Evolutionary conservation across 1,284 basidiomycete species (phyloP).

Genomic region (Cronartium ribicola): DNA sequence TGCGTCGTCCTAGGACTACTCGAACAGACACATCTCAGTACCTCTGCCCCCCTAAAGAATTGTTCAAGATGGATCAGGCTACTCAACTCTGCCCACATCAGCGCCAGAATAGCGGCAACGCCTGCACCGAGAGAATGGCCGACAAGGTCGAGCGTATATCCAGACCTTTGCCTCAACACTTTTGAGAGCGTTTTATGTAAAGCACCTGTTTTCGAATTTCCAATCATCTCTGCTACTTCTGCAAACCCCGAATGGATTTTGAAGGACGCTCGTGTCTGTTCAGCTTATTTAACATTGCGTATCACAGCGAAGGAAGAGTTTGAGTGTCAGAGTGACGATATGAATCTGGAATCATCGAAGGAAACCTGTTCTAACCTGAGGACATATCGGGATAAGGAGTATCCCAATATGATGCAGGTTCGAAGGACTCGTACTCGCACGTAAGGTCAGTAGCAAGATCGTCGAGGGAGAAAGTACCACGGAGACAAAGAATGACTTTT

Average conservation of each 20-base stretch:
- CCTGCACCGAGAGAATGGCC: slow-evolving; percentile 87
- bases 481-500: slow-evolving; percentile 68
- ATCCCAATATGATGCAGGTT: slow-evolving; percentile 41
- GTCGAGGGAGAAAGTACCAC: slow-evolving; percentile 49
- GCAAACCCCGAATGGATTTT: slow-evolving; percentile 15
- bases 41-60: background rate
- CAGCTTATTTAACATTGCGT: background rate
- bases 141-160: slow-evolving; percentile 51
- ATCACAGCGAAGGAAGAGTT: background rate
- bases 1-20: slow-evolving; percentile 13
- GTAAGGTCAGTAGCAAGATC: slow-evolving; percentile 51
- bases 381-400: background rate
- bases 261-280: background rate
- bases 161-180: background rate
- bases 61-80: slow-evolving; percentile 44
- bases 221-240: slow-evolving; percentile 18
- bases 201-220: background rate
- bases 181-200: background rate
- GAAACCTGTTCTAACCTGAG: background rate
- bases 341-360: slow-evolving; percentile 29
- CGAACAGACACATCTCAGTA: background rate
- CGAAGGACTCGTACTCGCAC: slow-evolving; percentile 47
- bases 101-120: slow-evolving; percentile 68
- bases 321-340: background rate
- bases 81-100: slow-evolving; percentile 77